These are phyloP conservation scores for Termitomyces sp. DNA, from an alignment of 768 basidiomycete genomes.

Conservation along the genomic window DNA sequence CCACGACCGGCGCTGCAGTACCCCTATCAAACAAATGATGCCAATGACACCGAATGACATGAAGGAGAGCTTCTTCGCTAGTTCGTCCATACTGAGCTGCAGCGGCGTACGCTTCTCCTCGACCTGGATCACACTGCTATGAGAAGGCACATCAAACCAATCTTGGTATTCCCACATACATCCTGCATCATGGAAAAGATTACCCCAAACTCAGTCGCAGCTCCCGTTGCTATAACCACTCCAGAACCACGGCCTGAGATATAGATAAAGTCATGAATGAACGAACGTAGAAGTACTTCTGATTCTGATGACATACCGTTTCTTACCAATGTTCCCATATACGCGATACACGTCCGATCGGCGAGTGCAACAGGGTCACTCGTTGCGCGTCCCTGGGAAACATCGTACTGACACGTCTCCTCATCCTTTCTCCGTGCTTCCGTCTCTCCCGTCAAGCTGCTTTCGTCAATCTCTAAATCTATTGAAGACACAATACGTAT, in stretches of 20 bases:
- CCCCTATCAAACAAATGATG: slow-evolving; percentile 86
- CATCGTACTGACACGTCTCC: slow-evolving; percentile 47
- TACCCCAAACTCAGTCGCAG: slow-evolving; percentile 90
- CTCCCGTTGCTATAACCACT: slow-evolving; percentile 82
- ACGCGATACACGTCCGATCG: slow-evolving; percentile 83
- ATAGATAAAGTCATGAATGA: background rate
- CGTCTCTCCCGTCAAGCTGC: slow-evolving; percentile 92
- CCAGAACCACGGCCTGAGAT: slow-evolving; percentile 71
- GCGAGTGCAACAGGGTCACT: slow-evolving; percentile 59
- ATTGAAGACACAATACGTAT: slow-evolving; percentile 77
- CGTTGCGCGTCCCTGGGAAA: slow-evolving; percentile 16
- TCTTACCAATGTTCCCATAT: slow-evolving; percentile 94
- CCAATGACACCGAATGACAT: slow-evolving; percentile 94
- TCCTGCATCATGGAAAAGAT: slow-evolving; percentile 99
- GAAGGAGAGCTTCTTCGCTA: slow-evolving; percentile 87
- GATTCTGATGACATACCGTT: slow-evolving; percentile 52
- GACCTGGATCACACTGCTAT: slow-evolving; percentile 30
- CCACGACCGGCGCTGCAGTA: slow-evolving; percentile 83
- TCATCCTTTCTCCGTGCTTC: slow-evolving; percentile 66
- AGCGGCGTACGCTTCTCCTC: slow-evolving; percentile 92
- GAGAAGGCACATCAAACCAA: background rate
- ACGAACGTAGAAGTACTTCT: background rate
- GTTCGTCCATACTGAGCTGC: slow-evolving; percentile 93
- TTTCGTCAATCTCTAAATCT: slow-evolving; percentile 93
- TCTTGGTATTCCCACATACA: slow-evolving; percentile 34